phyloP scores from a whole-genome alignment of 1,139 yeast species.

The Lodderomyces margitis region DNA sequence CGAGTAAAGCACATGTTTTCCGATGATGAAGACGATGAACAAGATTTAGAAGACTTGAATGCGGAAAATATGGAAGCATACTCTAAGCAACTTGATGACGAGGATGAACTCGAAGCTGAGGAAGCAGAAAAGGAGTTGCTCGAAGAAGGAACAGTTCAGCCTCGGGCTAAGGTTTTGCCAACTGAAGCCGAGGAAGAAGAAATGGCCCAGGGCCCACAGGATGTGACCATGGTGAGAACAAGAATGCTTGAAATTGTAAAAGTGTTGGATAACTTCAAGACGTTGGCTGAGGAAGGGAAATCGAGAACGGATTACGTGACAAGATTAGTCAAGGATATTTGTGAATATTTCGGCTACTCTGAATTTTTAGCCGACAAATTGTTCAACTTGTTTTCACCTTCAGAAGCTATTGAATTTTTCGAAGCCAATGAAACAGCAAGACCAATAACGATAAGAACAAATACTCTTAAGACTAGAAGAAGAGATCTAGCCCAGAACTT shows the following conservation, averaged over 20 bases:
- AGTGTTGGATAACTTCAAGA: conserved; percentile 90
- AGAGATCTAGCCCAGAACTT: conserved; percentile 94
- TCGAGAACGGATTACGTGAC: conserved; percentile 79
- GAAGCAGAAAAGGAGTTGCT: conserved; percentile 76
- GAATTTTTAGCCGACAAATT: conserved; percentile 90
- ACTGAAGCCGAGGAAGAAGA: conserved; percentile 53
- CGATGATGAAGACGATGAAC: conserved; percentile 72
- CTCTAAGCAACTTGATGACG: conserved; percentile 67
- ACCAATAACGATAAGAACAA: conserved; percentile 95
- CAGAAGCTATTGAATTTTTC: conserved; percentile 96
- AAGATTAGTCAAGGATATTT: conserved; percentile 78
- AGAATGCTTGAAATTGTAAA: conserved; percentile 94
- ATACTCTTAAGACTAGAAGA: conserved; percentile 90
- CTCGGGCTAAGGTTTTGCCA: conserved; percentile 71
- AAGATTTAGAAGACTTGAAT: conserved; percentile 74
- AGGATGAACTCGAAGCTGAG: conserved; percentile 68
- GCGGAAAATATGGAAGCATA: conserved; percentile 87
- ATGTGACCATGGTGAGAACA: conserved; percentile 79
- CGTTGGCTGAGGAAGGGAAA: conserved; percentile 79
- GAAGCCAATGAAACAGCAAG: conserved; percentile 98
- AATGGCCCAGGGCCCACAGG: conserved; percentile 54
- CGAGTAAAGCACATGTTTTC: conserved; percentile 79
- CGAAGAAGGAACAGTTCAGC: conserved; percentile 59
- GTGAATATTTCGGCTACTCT: conserved; percentile 96
- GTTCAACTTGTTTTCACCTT: conserved; percentile 85